Evolutionary conservation across 306 rosid genomes (phyloP), one percentile per base, ranked within the genome.

Genomic region (Potentilla sterilis): DNA sequence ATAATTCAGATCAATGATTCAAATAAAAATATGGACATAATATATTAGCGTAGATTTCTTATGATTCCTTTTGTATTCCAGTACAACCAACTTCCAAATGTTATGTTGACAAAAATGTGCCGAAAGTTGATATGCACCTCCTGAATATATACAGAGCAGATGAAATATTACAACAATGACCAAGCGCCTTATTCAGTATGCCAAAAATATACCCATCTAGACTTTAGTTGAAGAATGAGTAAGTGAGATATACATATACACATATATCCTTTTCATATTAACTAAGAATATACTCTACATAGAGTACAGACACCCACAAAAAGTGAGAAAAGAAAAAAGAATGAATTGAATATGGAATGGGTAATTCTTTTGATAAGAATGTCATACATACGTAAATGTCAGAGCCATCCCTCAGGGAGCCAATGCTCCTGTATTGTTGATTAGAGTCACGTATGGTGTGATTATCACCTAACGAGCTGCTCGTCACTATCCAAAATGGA

Each of bases 401-500:
- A 4, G 51, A 52, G 76, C 78, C 78, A 75, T 73, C 77, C 62
- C 79, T 75, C 61, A 75, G 63, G 54, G 79, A 69, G 81, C 49
- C 73, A 73, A 24, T 67, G 72, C 80, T 80, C 80, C 44, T 28
- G 74, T 62, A 7, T 61, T 18, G 80, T 76, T 79, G 84, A 34
- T 70, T 58, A n/a, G 75, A 74, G 75, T 59, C 80, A 58, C 77
- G 72, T 79, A 81, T 70, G 52, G 69, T 82, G 70, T 71, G 58
- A 34, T 46, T 71, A 72, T 68, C 77, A 72, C 67, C 82, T 57
- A 34, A 57, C 35, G 42, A 47, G 24, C 49, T 61, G 51, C 66
- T 73, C 51, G 65, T 59, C 28, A 37, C 83, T 79, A 93, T 66
- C 97, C 97, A 67, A 93, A 67, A 85, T 93, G 97, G 75, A 90